Evolutionary conservation across 768 basidiomycete genomes (phyloP).

Genomic region (Steccherinum ochraceum): DNA sequence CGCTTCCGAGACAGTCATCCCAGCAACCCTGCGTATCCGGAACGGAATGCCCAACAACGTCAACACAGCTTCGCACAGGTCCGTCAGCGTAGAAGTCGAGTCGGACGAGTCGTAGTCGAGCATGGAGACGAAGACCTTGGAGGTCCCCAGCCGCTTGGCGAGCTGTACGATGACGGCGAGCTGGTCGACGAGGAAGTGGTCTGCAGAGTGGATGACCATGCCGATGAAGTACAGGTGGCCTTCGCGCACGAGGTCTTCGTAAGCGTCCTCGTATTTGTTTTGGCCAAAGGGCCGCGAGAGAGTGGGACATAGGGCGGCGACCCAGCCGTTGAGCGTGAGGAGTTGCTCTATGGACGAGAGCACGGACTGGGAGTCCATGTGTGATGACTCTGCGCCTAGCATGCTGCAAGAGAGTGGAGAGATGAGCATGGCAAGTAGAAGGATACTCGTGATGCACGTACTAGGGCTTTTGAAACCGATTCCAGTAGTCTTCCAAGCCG

Average conservation of each 20-base stretch:
- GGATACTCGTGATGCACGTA: conserved; percentile 31
- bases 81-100: conserved; percentile 89
- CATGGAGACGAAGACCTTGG: conserved; percentile 95
- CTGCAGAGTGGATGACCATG: conserved; percentile 94
- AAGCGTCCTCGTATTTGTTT: conserved; percentile 78
- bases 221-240: conserved; percentile 92
- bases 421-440: neutral
- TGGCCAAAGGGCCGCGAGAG: conserved; percentile 93
- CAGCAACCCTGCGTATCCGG: conserved; percentile 83
- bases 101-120: conserved; percentile 94
- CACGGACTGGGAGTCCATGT: conserved; percentile 88
- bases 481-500: conserved; percentile 87
- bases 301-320: conserved; percentile 90
- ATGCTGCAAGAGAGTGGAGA: conserved; percentile 43
- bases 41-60: conserved; percentile 91
- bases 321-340: conserved; percentile 97
- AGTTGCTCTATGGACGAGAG: conserved; percentile 87
- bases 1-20: conserved; percentile 85
- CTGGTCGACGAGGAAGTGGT: conserved; percentile 98
- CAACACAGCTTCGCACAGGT: conserved; percentile 92
- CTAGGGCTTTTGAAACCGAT: conserved; percentile 88
- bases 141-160: conserved; percentile 81
- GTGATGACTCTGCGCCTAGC: conserved; percentile 71
- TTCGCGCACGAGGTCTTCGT: conserved; percentile 80
- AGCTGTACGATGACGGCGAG: conserved; percentile 97